Percentiles rank a stretch among this genome's conserved stretches.
These are phyloP conservation scores for Cyclotella baltica DNA, from an alignment of 108 stramenopile species.

Conservation along the genomic window DNA sequence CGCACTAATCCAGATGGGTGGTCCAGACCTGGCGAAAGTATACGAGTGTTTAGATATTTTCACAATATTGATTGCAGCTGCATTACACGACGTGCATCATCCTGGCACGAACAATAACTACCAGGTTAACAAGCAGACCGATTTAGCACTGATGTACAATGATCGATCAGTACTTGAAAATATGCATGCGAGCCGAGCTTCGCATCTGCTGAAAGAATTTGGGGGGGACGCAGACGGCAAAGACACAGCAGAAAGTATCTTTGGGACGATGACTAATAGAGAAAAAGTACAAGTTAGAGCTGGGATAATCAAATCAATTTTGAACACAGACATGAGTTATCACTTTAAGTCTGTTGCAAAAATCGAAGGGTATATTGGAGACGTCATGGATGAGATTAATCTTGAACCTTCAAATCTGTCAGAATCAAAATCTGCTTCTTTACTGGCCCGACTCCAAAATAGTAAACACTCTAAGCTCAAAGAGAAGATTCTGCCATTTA, in stretches of 20 bases:
- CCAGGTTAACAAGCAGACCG: constrained; percentile 61
- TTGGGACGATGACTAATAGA: constrained; percentile 33
- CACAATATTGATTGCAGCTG: constrained; percentile 59
- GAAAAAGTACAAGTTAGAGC: constrained; percentile 7
- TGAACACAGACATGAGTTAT: constrained; percentile 42
- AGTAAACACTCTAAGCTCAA: constrained; percentile 14
- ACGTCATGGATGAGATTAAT: background rate
- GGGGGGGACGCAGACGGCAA: background rate
- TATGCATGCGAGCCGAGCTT: constrained; percentile 71
- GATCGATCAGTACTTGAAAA: constrained; percentile 78
- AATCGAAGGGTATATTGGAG: constrained; percentile 29
- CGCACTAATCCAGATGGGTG: constrained; percentile 50
- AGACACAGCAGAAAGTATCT: constrained; percentile 31
- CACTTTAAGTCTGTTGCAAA: constrained; percentile 51
- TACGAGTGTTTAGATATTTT: constrained; percentile 39
- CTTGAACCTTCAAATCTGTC: background rate
- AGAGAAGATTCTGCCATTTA: constrained; percentile 44
- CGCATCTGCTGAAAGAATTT: constrained; percentile 27
- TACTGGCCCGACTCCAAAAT: background rate
- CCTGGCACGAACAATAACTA: constrained; percentile 83
- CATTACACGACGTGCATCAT: constrained; percentile 86
- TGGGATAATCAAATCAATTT: constrained; percentile 8
- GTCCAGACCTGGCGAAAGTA: constrained; percentile 25
- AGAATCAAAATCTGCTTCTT: background rate
- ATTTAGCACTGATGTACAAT: constrained; percentile 76